Evolutionary conservation across 208 protist genomes (phyloP).

Genomic region (Naegleria fowleri): DNA sequence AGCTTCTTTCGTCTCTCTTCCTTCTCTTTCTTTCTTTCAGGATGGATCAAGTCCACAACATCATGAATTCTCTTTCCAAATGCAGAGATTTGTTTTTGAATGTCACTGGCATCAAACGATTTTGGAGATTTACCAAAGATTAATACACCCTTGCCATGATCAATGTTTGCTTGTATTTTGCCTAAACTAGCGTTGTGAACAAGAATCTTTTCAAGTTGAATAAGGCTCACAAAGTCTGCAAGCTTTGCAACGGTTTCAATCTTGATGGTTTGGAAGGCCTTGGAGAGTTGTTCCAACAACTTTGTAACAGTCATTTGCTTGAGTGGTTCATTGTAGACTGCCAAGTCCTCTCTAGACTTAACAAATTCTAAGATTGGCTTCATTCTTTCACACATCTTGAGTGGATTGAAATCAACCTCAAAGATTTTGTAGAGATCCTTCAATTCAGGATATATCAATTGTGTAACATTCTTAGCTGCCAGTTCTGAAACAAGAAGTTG

Average conservation of each 20-base stretch:
- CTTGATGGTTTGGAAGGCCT: neutral
- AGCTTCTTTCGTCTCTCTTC: neutral
- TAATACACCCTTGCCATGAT: neutral
- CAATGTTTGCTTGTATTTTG: neutral
- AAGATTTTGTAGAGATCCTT: conserved; percentile 40
- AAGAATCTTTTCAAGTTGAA: conserved; percentile 8
- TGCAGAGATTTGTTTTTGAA: neutral
- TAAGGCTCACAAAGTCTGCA: neutral
- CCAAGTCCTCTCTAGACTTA: neutral
- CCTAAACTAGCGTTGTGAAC: neutral
- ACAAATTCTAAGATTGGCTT: conserved; percentile 26
- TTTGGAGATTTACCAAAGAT: neutral
- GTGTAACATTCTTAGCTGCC: conserved; percentile 23
- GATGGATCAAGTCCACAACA: neutral
- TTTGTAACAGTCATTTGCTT: neutral
- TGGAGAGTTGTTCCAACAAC: neutral
- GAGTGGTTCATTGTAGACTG: neutral
- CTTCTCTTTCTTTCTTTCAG: neutral
- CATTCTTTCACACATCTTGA: conserved; percentile 34
- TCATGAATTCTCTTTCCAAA: neutral
- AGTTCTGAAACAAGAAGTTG: conserved; percentile 36
- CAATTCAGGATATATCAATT: conserved; percentile 35
- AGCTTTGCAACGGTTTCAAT: neutral
- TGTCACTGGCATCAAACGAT: neutral
- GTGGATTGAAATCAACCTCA: conserved; percentile 42